Conservation (phyloP, 139 green algal species). For the Asterochloris erici region DNA sequence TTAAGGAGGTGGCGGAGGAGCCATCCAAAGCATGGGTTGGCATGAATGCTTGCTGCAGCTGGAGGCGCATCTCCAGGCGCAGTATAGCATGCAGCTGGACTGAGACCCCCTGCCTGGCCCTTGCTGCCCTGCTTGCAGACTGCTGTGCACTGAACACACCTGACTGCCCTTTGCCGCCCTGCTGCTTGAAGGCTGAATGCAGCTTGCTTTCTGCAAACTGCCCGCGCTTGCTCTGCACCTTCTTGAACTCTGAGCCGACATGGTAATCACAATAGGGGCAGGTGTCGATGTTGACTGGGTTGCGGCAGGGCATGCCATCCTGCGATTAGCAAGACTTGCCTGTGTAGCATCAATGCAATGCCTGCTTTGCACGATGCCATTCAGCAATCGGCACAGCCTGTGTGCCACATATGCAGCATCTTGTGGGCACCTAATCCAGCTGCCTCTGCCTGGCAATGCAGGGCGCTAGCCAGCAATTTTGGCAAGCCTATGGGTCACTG, state of each 20-base stretch:
- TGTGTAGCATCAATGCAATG: neutral
- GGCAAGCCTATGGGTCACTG: neutral
- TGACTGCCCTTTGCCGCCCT: neutral
- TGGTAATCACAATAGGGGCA: slow-evolving; percentile 51
- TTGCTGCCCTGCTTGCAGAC: neutral
- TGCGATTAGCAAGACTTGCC: slow-evolving; percentile 5
- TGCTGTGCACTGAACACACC: neutral
- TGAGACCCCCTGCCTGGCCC: no score
- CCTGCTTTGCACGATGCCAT: neutral
- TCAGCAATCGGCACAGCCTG: neutral
- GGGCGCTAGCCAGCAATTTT: neutral
- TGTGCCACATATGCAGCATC: neutral
- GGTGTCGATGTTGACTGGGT: slow-evolving; percentile 37
- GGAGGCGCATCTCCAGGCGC: no score
- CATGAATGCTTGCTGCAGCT: no score
- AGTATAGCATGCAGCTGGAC: no score
- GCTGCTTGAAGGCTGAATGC: slow-evolving; percentile 3
- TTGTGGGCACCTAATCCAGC: neutral
- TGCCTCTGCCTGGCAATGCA: neutral
- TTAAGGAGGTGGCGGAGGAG: no score
- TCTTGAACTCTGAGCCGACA: slow-evolving; percentile 30
- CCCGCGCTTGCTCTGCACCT: slow-evolving; percentile 10
- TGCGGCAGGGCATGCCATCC: slow-evolving; percentile 37
- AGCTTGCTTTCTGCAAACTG: slow-evolving; percentile 12
- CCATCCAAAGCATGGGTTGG: no score